Percentiles rank a stretch among this genome's conserved stretches.
phyloP scores from a whole-genome alignment of 441 rosid genomes.

The Euphorbia celastroides region DNA sequence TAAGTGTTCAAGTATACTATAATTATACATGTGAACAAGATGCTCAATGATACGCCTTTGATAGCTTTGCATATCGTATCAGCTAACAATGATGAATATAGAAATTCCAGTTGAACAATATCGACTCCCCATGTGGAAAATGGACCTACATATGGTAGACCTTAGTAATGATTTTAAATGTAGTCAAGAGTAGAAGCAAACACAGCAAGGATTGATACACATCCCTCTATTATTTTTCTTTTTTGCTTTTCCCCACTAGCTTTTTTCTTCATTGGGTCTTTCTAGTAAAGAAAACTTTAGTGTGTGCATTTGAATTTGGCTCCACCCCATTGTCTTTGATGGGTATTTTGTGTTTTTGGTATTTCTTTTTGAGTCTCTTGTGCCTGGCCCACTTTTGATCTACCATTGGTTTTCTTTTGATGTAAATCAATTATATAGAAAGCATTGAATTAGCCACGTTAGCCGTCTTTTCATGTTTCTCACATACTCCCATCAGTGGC shows the following conservation, averaged over 20 bases:
- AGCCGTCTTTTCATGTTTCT: too few species aligned
- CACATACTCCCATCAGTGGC: too few species aligned
- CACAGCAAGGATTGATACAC: slow-evolving; percentile 52
- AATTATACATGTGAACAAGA: slow-evolving; percentile 18
- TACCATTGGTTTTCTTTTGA: too few species aligned
- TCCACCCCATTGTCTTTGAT: slow-evolving; percentile 17
- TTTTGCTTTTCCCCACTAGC: slow-evolving; percentile 27
- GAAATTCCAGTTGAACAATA: slow-evolving; percentile 26
- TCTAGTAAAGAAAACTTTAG: slow-evolving; percentile 21
- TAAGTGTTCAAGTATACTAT: not conserved
- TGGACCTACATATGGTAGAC: slow-evolving; percentile 34
- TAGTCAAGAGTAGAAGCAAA: slow-evolving; percentile 50
- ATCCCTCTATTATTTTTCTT: slow-evolving; percentile 31
- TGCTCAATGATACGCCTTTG: slow-evolving; percentile 27
- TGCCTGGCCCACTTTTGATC: too few species aligned
- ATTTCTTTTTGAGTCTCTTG: not conserved
- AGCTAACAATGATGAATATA: slow-evolving; percentile 36
- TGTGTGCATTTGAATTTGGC: slow-evolving; percentile 22
- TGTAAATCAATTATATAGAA: too few species aligned
- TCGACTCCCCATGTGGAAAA: slow-evolving; percentile 43
- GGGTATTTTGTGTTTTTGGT: not conserved
- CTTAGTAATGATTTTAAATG: slow-evolving; percentile 39
- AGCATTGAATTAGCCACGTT: too few species aligned
- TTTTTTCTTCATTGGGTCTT: slow-evolving; percentile 18
- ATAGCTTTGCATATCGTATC: slow-evolving; percentile 21